A percentile compares a stretch with the other conserved stretches of the same genome.
These are phyloP conservation scores for Pseudogymnoascus pannorum DNA, from an alignment of 2,329 filamentous ascomycete species.

Conservation along the genomic window DNA sequence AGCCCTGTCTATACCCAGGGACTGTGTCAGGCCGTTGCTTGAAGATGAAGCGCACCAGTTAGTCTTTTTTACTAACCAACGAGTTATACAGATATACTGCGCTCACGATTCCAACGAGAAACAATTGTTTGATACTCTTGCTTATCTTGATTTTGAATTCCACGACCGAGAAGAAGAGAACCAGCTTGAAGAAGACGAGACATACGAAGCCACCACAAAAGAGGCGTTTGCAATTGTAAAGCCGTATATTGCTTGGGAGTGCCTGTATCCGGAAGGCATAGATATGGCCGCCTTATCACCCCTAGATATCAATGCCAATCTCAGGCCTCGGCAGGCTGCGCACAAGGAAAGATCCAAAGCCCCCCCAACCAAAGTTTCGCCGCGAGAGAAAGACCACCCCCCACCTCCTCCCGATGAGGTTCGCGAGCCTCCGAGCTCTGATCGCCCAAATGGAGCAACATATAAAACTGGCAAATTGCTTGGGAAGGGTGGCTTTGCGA, in stretches of 20 bases:
- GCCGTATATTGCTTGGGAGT: slow-evolving; percentile 20
- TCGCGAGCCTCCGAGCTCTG: slow-evolving; percentile 56
- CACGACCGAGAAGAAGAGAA: neutral
- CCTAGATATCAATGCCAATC: slow-evolving; percentile 56
- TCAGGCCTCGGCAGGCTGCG: slow-evolving; percentile 34
- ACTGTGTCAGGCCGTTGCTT: neutral
- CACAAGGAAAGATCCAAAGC: slow-evolving; percentile 45
- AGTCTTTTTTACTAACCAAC: slow-evolving; percentile 26
- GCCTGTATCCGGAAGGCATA: slow-evolving; percentile 34
- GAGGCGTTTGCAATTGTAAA: slow-evolving; percentile 14
- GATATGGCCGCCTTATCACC: slow-evolving; percentile 59
- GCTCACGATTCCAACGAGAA: slow-evolving; percentile 19
- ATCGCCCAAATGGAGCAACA: slow-evolving; percentile 61
- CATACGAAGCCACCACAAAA: slow-evolving; percentile 18
- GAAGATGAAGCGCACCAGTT: slow-evolving; percentile 17
- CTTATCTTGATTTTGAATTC: neutral
- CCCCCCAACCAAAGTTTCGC: slow-evolving; percentile 36
- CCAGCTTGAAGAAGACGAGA: slow-evolving; percentile 9
- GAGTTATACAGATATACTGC: slow-evolving; percentile 25
- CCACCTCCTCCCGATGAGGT: slow-evolving; percentile 55
- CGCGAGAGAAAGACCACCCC: slow-evolving; percentile 55
- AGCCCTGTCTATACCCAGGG: neutral
- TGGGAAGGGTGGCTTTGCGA: slow-evolving; percentile 76
- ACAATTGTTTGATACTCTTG: neutral
- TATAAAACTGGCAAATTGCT: slow-evolving; percentile 69